A percentile compares a stretch with the other conserved stretches of the same genome.
Evolutionary conservation across 169 alveolate genomes (phyloP).

Genomic region (Amoebophrya sp.): DNA sequence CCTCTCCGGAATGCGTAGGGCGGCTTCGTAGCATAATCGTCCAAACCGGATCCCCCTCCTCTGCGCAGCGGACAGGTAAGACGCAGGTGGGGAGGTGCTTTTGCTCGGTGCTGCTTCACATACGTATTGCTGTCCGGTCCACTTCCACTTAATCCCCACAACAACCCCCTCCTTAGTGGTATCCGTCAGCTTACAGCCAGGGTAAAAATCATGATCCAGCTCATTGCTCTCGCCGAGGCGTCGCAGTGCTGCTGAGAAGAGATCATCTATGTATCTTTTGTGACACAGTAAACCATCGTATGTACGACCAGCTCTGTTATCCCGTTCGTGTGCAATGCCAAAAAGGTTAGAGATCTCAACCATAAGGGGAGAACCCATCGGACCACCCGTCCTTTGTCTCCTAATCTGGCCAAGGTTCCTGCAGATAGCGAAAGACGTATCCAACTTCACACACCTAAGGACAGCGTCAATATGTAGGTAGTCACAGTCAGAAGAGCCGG

Average conservation of each 20-base stretch:
- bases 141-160: not conserved
- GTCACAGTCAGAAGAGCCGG: not conserved
- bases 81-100: not conserved
- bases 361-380: not conserved
- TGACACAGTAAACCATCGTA: not conserved
- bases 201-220: not conserved
- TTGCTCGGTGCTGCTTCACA: not conserved
- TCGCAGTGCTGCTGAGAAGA: not conserved
- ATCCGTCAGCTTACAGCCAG: not conserved
- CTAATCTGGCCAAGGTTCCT: not conserved
- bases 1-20: too few species aligned
- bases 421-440: not conserved
- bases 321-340: not conserved
- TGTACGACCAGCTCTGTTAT: not conserved
- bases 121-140: not conserved
- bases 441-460: not conserved
- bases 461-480: not conserved
- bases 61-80: not conserved
- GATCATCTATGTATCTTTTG: not conserved
- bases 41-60: not conserved
- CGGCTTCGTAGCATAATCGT: not conserved
- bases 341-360: not conserved
- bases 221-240: not conserved
- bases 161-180: not conserved
- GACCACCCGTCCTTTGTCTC: not conserved